A percentile compares a stretch with the other conserved stretches of the same genome.
phyloP scores from a whole-genome alignment of 441 rosid genomes.

The Bocquillonia castaneifolia region DNA sequence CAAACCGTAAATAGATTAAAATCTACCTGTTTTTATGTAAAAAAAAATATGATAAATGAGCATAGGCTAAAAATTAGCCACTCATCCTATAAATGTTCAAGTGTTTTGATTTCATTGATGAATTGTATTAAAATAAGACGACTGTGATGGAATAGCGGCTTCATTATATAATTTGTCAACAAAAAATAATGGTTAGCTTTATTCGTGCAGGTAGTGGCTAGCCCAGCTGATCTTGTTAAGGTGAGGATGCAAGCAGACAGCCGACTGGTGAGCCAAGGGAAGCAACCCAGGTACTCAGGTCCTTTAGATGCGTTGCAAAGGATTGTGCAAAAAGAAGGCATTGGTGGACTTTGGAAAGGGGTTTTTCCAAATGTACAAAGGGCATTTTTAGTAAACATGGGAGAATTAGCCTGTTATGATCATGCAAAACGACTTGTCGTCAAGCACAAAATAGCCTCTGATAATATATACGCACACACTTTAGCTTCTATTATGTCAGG shows the following conservation, averaged over 20 bases:
- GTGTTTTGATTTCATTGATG: too few relatives aligned
- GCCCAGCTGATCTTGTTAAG: constrained; percentile 87
- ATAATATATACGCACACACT: constrained; percentile 74
- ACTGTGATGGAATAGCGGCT: too few relatives aligned
- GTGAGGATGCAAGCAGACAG: constrained; percentile 95
- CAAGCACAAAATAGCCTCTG: constrained; percentile 40
- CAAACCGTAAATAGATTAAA: too few relatives aligned
- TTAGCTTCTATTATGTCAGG: constrained; percentile 79
- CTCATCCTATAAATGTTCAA: too few relatives aligned
- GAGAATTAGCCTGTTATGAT: constrained; percentile 83
- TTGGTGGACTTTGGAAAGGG: constrained; percentile 79
- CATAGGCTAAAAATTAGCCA: too few relatives aligned
- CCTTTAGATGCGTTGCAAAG: constrained; percentile 56
- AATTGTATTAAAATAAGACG: too few relatives aligned
- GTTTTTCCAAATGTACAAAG: constrained; percentile 77
- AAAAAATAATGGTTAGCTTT: constrained; percentile 25
- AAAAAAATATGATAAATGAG: too few relatives aligned
- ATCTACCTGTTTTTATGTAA: too few relatives aligned
- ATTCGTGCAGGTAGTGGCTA: constrained; percentile 71
- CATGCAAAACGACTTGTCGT: constrained; percentile 71
- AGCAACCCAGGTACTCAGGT: constrained; percentile 61
- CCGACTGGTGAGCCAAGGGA: constrained; percentile 44
- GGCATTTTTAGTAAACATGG: constrained; percentile 89
- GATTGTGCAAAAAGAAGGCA: constrained; percentile 52
- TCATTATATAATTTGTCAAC: not conserved